These are phyloP conservation scores for Endogone sp. DNA, from an alignment of 192 early-diverging fungal species.

Conservation along the genomic window DNA sequence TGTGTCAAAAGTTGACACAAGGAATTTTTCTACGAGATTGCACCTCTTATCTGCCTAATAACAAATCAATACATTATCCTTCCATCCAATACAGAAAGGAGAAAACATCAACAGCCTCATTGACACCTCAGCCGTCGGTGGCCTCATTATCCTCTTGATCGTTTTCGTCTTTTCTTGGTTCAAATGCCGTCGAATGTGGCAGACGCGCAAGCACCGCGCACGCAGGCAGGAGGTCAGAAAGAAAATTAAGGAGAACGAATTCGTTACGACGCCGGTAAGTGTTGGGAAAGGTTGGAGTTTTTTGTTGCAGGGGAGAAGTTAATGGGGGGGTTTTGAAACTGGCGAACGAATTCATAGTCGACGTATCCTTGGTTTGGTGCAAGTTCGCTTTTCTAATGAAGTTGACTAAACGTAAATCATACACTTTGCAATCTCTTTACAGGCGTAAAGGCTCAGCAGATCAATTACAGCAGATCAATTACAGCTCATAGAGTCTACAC, in stretches of 20 bases:
- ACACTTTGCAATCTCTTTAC: no score
- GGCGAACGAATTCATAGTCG: no score
- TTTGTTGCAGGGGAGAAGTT: no score
- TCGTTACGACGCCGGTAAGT: slow-evolving; percentile 25
- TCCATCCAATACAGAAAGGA: no score
- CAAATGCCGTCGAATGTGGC: slow-evolving; percentile 21
- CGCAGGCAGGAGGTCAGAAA: slow-evolving; percentile 15
- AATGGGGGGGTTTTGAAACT: no score
- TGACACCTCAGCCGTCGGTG: slow-evolving; percentile 13
- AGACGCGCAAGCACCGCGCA: slow-evolving; percentile 11
- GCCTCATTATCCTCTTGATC: slow-evolving; percentile 23
- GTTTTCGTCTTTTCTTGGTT: slow-evolving; percentile 20
- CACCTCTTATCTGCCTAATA: background rate
- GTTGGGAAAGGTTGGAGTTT: no score
- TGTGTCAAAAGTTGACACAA: slow-evolving; percentile 21
- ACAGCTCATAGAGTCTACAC: no score
- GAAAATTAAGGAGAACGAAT: slow-evolving; percentile 20
- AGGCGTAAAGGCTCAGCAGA: no score
- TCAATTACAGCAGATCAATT: no score
- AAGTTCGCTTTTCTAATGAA: no score
- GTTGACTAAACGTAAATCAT: no score
- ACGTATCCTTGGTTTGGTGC: no score
- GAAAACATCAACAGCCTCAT: slow-evolving; percentile 12
- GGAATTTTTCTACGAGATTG: slow-evolving; percentile 6
- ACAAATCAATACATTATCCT: background rate